A percentile compares a stretch with the other conserved stretches of the same genome.
Conservation (phyloP, 306 rosid species). For the Urtica urens region DNA sequence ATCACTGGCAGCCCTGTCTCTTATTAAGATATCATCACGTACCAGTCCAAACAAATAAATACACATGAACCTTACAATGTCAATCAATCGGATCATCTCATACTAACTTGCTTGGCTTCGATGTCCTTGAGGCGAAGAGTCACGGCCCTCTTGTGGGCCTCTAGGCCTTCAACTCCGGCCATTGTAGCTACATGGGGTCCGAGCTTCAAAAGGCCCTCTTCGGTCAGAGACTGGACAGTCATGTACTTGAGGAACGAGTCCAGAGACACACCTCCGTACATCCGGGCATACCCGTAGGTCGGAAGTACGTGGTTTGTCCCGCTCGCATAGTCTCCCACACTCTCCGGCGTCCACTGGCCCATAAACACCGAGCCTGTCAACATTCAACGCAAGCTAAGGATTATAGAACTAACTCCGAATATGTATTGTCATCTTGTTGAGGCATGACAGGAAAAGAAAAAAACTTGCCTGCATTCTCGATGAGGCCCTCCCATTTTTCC, state of each 20-base stretch:
- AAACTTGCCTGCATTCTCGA: slow-evolving; percentile 80
- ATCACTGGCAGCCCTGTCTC: no score
- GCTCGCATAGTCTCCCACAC: slow-evolving; percentile 96
- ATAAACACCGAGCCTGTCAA: slow-evolving; percentile 77
- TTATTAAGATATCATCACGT: no score
- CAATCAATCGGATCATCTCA: slow-evolving; percentile 22
- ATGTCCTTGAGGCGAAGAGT: slow-evolving; percentile 86
- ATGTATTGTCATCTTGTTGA: not conserved
- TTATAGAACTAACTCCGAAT: not conserved
- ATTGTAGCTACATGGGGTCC: slow-evolving; percentile 84
- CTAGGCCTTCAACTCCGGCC: slow-evolving; percentile 95
- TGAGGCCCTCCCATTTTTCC: slow-evolving; percentile 91
- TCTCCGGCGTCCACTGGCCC: slow-evolving; percentile 97
- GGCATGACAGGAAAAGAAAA: not conserved
- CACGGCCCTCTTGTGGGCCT: slow-evolving; percentile 89
- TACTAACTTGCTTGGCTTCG: slow-evolving; percentile 51
- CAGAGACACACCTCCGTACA: slow-evolving; percentile 90
- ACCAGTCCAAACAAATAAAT: no score
- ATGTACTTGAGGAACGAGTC: slow-evolving; percentile 92
- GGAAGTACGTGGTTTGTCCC: slow-evolving; percentile 99
- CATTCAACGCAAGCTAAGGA: not conserved
- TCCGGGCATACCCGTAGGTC: slow-evolving; percentile 90
- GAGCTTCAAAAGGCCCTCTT: slow-evolving; percentile 75
- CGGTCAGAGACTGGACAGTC: slow-evolving; percentile 87
- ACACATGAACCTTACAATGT: no score